Conservation (phyloP, 2,329 filamentous ascomycete genomes). For the Fusarium verticillioides region DNA sequence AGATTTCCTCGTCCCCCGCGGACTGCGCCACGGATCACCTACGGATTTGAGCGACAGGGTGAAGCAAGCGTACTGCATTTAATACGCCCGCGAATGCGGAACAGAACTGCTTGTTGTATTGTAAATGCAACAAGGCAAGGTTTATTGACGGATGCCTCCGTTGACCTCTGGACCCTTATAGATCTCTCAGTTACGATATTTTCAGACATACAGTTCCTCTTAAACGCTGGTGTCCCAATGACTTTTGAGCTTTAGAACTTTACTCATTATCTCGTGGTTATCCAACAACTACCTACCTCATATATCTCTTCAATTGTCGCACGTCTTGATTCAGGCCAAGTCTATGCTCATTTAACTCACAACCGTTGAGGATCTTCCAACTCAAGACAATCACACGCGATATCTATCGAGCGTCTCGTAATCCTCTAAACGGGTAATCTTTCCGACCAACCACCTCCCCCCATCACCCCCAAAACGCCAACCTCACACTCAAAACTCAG, state of each 20-base stretch:
- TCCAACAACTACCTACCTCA: not conserved
- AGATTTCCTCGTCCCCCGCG: not conserved
- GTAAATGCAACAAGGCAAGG: not conserved
- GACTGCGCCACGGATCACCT: constrained; percentile 38
- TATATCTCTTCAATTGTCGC: not conserved
- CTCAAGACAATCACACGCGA: not conserved
- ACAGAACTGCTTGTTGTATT: not conserved
- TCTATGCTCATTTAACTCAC: not conserved
- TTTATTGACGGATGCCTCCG: constrained; percentile 7
- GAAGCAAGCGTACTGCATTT: constrained; percentile 6
- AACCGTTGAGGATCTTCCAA: not conserved
- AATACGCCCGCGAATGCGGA: constrained; percentile 26
- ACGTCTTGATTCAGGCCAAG: constrained; percentile 9
- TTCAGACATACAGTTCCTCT: not conserved
- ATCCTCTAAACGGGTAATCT: constrained; percentile 21
- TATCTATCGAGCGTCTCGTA: constrained; percentile 13
- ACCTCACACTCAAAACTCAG: constrained; percentile 19
- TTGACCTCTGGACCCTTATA: constrained; percentile 5
- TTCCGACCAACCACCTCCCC: constrained; percentile 31
- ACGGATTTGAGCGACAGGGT: constrained; percentile 25
- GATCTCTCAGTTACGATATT: not conserved
- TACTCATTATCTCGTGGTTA: constrained; percentile 1
- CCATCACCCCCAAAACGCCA: constrained; percentile 4
- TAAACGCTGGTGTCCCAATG: constrained; percentile 1
- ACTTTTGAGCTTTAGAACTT: not conserved